phyloP scores from a whole-genome alignment of 495 filamentous ascomycete species.

The Endocarpon pusillum region DNA sequence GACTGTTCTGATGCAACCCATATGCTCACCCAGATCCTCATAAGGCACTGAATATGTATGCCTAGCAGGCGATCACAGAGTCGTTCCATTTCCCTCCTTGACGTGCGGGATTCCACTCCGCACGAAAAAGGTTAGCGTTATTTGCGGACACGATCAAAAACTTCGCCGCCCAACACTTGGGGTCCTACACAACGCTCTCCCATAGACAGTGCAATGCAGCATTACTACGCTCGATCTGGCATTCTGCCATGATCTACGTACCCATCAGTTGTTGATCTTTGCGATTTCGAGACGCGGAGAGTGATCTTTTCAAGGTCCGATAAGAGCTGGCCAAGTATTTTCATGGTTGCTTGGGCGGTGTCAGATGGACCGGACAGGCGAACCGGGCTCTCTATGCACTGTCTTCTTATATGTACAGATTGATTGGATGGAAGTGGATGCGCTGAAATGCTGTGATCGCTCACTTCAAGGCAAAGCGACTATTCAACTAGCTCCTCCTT shows the following conservation, averaged over 20 bases:
- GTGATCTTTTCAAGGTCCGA: conserved; percentile 44
- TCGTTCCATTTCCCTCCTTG: no score
- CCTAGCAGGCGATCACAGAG: no score
- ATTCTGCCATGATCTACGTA: conserved; percentile 47
- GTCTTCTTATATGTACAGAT: no score
- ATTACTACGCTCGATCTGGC: conserved; percentile 39
- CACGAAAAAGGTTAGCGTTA: conserved; percentile 1
- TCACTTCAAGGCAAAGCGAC: no score
- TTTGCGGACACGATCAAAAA: conserved; percentile 8
- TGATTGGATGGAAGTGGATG: no score
- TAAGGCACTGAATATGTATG: no score
- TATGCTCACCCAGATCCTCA: no score
- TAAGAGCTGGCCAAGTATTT: conserved; percentile 83
- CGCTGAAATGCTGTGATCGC: no score
- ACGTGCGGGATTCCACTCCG: no score
- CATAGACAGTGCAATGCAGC: conserved; percentile 80
- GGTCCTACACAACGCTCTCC: conserved; percentile 42
- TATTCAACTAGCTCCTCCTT: no score
- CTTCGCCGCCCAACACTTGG: conserved; percentile 15
- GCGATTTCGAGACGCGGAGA: conserved; percentile 81
- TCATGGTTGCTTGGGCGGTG: conserved; percentile 64
- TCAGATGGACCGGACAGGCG: conserved; percentile 69
- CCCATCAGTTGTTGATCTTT: conserved; percentile 43
- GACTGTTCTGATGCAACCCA: no score
- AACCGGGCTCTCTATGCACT: no score